Evolutionary conservation across 2,329 filamentous ascomycete species (phyloP), one percentile per base, ranked within the genome.

Genomic region (Conoideocrella luteorostrata): DNA sequence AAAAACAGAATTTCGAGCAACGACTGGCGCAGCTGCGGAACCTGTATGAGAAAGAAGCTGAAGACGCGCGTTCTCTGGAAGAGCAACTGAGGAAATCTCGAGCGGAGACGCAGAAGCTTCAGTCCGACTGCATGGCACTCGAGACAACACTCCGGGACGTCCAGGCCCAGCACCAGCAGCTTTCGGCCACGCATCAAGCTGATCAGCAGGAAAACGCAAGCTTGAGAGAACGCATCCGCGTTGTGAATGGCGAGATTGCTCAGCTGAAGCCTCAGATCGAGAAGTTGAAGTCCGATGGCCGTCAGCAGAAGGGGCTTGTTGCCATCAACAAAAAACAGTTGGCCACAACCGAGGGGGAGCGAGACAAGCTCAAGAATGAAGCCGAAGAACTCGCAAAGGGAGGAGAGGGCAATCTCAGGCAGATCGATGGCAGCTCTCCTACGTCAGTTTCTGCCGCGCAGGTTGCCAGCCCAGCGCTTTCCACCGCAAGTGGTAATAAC

Each of bases 281-380:
- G 62, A 97, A 96, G 71, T 75, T 95, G 55, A 89, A 86, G 62
- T 88, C 85, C 11, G 89, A 96, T 55, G 89, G 89, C 21, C 82
- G 93, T 33, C 93, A 97, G 63, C 90, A 97, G 60, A 97, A 95
- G 69, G 93, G 93, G 15, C 74, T 97, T 52, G 91, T 95, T 23
- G 90, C 93, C 34, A 98, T 98, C 68, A 96, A 96, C 69, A 97
- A 94, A 74, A 98, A 98, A 70, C 93, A 98, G 67, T 72, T 97
- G 47, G 80, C 84, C 28, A 96, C 90, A 1, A 88, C 85, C 45
- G 93, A 98, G 64, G 79, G 78, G 38, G 91, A 97, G 62, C 80
- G 87, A 24, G 91, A 97, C 48, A 91, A 88, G 70, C 71, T 95
- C 30, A 90, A 89, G 68, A 70, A 72, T 2, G 91, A 97, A 62